A percentile compares a stretch with the other conserved stretches of the same genome.
These are phyloP conservation scores for Eutrema japonicum DNA, from an alignment of 345 rosid species.

Conservation along the genomic window DNA sequence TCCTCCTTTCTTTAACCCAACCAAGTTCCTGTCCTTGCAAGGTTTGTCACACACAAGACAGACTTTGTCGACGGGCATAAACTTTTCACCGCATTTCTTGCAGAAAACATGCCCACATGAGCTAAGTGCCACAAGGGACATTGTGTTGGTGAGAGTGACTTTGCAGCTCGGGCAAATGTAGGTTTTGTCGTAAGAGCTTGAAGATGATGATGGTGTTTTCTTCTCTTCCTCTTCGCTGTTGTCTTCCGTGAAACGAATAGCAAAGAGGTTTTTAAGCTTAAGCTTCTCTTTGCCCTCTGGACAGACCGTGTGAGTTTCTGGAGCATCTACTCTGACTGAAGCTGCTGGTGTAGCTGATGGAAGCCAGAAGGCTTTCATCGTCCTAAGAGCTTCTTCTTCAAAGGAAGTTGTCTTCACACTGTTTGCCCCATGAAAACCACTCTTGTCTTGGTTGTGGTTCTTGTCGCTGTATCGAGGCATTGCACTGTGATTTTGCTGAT, in stretches of 20 bases:
- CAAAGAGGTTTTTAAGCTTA: constrained; percentile 82
- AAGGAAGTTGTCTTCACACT: constrained; percentile 89
- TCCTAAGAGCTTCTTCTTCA: constrained; percentile 94
- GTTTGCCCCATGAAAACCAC: constrained; percentile 92
- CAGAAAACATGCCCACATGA: constrained; percentile 97
- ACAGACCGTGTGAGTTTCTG: constrained; percentile 67
- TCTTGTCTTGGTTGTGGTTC: constrained; percentile 71
- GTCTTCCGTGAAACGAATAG: constrained; percentile 73
- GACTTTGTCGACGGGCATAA: constrained; percentile 72
- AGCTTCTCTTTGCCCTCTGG: constrained; percentile 94
- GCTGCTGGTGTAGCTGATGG: constrained; percentile 99
- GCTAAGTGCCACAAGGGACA: constrained; percentile 74
- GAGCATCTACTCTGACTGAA: constrained; percentile 70
- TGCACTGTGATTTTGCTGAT: constrained; percentile 96
- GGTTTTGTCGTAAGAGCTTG: constrained; percentile 64
- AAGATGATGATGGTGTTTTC: constrained; percentile 22
- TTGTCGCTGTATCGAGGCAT: constrained; percentile 80
- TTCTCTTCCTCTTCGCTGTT: constrained; percentile 55
- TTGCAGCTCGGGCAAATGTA: constrained; percentile 95
- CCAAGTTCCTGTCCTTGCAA: constrained; percentile 78
- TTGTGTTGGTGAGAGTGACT: constrained; percentile 86
- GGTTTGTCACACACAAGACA: constrained; percentile 78
- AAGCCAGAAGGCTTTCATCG: constrained; percentile 99
- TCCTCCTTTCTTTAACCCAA: constrained; percentile 82
- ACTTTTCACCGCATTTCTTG: constrained; percentile 88